A percentile compares a stretch with the other conserved stretches of the same genome.
Evolutionary conservation across 2,329 filamentous ascomycete genomes (phyloP).

Genomic region (Aspergillus sp.): DNA sequence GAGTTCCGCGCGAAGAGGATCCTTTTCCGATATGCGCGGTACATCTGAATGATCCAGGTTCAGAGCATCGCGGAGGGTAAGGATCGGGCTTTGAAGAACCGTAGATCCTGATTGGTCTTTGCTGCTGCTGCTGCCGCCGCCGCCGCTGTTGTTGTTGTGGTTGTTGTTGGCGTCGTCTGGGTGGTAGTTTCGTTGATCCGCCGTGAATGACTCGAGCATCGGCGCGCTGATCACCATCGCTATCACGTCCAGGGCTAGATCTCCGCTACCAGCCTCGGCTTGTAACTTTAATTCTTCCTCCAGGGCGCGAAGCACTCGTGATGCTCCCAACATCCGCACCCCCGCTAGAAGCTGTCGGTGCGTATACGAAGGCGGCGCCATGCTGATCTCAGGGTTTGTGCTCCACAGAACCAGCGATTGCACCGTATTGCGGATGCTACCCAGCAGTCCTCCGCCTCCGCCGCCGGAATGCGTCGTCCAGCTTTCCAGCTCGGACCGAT

Average conservation of each 20-base stretch:
- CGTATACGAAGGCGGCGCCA: conserved; percentile 48
- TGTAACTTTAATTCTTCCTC: conserved; percentile 38
- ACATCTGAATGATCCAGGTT: conserved; percentile 31
- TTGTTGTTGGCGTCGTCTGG: conserved; percentile 22
- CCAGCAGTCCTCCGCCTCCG: conserved; percentile 36
- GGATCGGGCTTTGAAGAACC: conserved; percentile 22
- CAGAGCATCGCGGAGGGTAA: conserved; percentile 37
- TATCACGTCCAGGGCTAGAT: conserved; percentile 37
- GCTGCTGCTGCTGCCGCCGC: not conserved
- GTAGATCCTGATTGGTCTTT: not conserved
- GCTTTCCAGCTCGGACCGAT: conserved; percentile 43
- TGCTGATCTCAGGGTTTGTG: conserved; percentile 41
- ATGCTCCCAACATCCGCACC: conserved; percentile 34
- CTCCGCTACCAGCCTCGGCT: conserved; percentile 31
- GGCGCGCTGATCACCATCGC: conserved; percentile 37
- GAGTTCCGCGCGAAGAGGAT: conserved; percentile 37
- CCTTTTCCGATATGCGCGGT: conserved; percentile 34
- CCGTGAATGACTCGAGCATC: conserved; percentile 31
- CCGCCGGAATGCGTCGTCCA: conserved; percentile 41
- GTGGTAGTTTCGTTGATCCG: conserved; percentile 30
- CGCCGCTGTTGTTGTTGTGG: conserved; percentile 4
- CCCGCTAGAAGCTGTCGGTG: conserved; percentile 45
- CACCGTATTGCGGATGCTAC: conserved; percentile 43
- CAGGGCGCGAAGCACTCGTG: conserved; percentile 29
- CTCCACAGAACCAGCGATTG: conserved; percentile 49